phyloP scores from a whole-genome alignment of 169 alveolate genomes.

The Eimeria necatrix region DNA sequence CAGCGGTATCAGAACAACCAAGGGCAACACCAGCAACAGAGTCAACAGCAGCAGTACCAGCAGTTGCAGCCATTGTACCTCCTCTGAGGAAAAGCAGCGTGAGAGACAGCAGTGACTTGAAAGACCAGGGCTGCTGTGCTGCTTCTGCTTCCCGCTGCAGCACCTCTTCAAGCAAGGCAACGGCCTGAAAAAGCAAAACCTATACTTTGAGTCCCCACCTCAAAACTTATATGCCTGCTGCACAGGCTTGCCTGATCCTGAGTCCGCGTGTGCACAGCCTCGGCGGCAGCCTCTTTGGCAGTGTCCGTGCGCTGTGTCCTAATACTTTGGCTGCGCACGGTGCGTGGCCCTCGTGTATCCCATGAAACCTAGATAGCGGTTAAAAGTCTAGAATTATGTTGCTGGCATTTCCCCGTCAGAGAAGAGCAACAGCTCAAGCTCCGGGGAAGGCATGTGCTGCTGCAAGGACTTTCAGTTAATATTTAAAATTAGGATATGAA shows the following conservation, averaged over 20 bases:
- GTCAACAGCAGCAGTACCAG: slow-evolving; percentile 16
- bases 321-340: too few species aligned
- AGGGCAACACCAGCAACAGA: not conserved
- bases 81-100: slow-evolving; percentile 32
- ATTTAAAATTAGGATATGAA: not conserved
- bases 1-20: not conserved
- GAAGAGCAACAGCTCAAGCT: not conserved
- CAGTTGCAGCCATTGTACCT: not conserved
- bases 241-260: too few species aligned
- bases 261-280: too few species aligned
- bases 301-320: too few species aligned
- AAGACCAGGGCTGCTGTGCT: slow-evolving; percentile 51
- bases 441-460: not conserved
- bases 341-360: too few species aligned
- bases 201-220: not conserved
- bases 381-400: too few species aligned
- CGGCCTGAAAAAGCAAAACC: slow-evolving; percentile 49
- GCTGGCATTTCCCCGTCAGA: too few species aligned
- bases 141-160: slow-evolving; percentile 70
- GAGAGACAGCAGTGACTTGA: slow-evolving; percentile 49
- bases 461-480: not conserved
- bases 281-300: too few species aligned
- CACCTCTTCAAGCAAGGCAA: slow-evolving; percentile 52
- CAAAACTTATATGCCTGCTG: not conserved
- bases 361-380: too few species aligned